Evolutionary conservation across 2,329 filamentous ascomycete species (phyloP), one percentile per base, ranked within the genome.

Genomic region (Penicillium sp.): DNA sequence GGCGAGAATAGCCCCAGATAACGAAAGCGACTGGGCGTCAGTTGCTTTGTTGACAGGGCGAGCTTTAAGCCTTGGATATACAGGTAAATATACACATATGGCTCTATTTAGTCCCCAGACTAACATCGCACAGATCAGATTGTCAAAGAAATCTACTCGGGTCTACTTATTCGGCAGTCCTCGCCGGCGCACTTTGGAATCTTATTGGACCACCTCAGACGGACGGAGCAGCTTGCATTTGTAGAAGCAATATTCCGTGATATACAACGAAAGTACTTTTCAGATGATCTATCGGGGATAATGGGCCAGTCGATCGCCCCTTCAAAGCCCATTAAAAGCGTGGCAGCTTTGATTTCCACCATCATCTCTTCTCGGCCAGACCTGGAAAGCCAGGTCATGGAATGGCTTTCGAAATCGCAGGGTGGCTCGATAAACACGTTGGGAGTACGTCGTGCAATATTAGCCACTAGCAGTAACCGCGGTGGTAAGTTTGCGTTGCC

Each of bases 1-100:
- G 35, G 70, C 69, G 70, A 31, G 69, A 63, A 27, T 87, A 74
- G 78, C 74, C 68, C 43, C 71, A 6, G 57, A 66, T 13, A 64
- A 74, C 62, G 45, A 64, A 55, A 55, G 72, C 61, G 33, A 61
- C 55, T 65, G 73, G 71, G 63, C 74, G 49, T 73, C 70, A 44
- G 60, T 76, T 29, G 73, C 77, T 41, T 78, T 80, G 45, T 65
- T 87, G 7, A 74, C 79, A 21, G 78, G 83, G 4, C 87, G 88
- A 61, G 80, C 85, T 1, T 76, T 93, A 58, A 87, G 83, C 31
- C 73, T 96, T 31, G 91, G 90, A 3, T 91, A 94, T 73, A 78
- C 82, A 53, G 88, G 90, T 89, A 79, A 70, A 38, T 31, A 13
- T 49, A 21, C 3, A 15, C 3, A 12, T 7, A 44, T 2, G 12